A percentile compares a stretch with the other conserved stretches of the same genome.
These are phyloP conservation scores for Russula olivacea DNA, from an alignment of 768 basidiomycete species.

Conservation along the genomic window DNA sequence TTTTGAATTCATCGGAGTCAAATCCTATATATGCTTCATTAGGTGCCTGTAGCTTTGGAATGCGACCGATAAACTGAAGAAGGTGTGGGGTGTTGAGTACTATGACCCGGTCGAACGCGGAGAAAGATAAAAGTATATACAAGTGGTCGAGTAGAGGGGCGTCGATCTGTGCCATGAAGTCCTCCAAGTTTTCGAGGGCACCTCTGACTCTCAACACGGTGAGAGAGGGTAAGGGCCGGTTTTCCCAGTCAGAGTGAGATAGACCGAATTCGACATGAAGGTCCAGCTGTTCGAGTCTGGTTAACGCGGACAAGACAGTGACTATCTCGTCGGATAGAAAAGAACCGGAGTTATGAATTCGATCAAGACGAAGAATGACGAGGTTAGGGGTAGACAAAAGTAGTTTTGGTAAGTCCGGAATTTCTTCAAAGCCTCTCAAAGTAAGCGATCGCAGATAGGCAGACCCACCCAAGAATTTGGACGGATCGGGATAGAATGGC, in stretches of 20 bases:
- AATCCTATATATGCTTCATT: too few relatives aligned
- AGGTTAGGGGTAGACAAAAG: not conserved
- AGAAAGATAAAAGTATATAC: not conserved
- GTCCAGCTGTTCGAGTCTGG: too few relatives aligned
- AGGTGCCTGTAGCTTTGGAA: too few relatives aligned
- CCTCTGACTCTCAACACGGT: not conserved
- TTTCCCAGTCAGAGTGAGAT: too few relatives aligned
- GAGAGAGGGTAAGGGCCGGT: not conserved
- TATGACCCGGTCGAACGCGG: too few relatives aligned
- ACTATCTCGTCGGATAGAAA: not conserved
- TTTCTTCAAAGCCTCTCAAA: not conserved
- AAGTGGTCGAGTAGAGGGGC: not conserved
- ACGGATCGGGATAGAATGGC: not conserved
- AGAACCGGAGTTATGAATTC: not conserved
- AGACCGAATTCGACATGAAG: too few relatives aligned
- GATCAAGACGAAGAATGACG: not conserved
- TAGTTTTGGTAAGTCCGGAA: too few relatives aligned
- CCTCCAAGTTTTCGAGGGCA: not conserved
- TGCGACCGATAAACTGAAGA: too few relatives aligned
- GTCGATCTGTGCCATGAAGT: not conserved
- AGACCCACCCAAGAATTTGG: not conserved
- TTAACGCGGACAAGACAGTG: not conserved
- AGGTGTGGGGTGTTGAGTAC: not conserved
- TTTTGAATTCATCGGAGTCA: too few relatives aligned
- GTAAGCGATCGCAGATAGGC: not conserved